Conservation (phyloP, 2,329 filamentous ascomycete genomes). For the Monilinia polystroma region DNA sequence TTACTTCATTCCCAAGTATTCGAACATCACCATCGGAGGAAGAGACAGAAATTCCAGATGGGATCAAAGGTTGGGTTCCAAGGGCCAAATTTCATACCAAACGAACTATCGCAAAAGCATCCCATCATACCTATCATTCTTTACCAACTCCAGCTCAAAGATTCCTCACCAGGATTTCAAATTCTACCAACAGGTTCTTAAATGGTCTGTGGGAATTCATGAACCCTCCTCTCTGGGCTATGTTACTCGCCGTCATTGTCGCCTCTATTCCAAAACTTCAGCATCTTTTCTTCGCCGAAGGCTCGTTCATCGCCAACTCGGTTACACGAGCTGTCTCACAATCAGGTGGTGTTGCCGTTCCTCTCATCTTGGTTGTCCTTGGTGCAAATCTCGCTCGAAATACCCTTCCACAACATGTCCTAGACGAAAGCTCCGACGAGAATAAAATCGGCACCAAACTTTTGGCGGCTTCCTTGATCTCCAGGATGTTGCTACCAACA, state of each 20-base stretch:
- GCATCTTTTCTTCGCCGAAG: conserved; percentile 80
- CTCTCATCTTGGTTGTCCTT: conserved; percentile 90
- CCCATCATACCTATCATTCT: conserved; percentile 43
- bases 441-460: conserved; percentile 68
- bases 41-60: conserved; percentile 41
- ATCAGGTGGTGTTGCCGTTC: conserved; percentile 87
- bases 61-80: conserved; percentile 45
- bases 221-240: conserved; percentile 97
- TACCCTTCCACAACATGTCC: conserved; percentile 66
- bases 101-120: conserved; percentile 26
- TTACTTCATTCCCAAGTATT: conserved; percentile 62
- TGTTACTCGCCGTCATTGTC: conserved; percentile 87
- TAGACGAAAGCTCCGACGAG: conserved; percentile 68
- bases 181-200: conserved; percentile 51
- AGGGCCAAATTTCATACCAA: conserved; percentile 42
- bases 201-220: conserved; percentile 86
- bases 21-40: conserved; percentile 38
- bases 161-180: conserved; percentile 45
- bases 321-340: conserved; percentile 84
- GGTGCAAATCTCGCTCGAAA: conserved; percentile 93
- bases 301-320: conserved; percentile 88
- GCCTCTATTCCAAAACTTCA: conserved; percentile 85
- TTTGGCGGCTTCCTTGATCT: conserved; percentile 79
- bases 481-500: conserved; percentile 90
- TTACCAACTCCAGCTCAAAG: conserved; percentile 56